Conservation (phyloP, 345 rosid species). For the Noccaea caerulescens region DNA sequence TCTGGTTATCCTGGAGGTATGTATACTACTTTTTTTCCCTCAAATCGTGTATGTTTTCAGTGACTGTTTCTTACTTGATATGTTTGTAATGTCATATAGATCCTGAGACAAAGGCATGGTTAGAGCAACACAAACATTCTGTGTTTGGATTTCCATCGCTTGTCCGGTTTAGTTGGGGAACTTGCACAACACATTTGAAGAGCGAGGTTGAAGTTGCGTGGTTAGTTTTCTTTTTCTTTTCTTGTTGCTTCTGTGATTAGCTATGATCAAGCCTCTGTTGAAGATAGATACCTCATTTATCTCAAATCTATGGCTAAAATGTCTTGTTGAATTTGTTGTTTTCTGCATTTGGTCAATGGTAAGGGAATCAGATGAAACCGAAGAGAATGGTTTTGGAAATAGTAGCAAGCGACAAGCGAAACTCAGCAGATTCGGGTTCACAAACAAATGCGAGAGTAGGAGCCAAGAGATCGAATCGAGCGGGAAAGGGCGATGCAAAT, state of each 20-base stretch:
- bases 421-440: conserved; percentile 69
- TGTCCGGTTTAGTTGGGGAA: conserved; percentile 98
- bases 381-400: conserved; percentile 56
- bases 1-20: conserved; percentile 98
- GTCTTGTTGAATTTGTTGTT: conserved; percentile 2
- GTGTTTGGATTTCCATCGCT: conserved; percentile 91
- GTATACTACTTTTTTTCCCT: conserved; percentile 21
- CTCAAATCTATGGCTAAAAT: conserved; percentile 4
- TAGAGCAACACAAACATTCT: conserved; percentile 67
- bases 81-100: conserved; percentile 50
- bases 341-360: conserved; percentile 39
- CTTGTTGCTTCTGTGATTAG: background rate
- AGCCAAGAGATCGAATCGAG: conserved; percentile 78
- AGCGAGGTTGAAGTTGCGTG: conserved; percentile 71
- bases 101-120: conserved; percentile 92
- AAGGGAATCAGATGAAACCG: conserved; percentile 72
- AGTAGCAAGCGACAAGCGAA: conserved; percentile 71
- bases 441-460: conserved; percentile 58
- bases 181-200: conserved; percentile 72
- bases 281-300: background rate
- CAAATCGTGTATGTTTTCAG: background rate
- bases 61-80: conserved; percentile 9
- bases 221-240: conserved; percentile 46
- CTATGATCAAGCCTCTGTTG: background rate
- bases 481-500: conserved; percentile 88